These are phyloP conservation scores for Cyclanthera cordifolia DNA, from an alignment of 306 rosid species.

Conservation along the genomic window DNA sequence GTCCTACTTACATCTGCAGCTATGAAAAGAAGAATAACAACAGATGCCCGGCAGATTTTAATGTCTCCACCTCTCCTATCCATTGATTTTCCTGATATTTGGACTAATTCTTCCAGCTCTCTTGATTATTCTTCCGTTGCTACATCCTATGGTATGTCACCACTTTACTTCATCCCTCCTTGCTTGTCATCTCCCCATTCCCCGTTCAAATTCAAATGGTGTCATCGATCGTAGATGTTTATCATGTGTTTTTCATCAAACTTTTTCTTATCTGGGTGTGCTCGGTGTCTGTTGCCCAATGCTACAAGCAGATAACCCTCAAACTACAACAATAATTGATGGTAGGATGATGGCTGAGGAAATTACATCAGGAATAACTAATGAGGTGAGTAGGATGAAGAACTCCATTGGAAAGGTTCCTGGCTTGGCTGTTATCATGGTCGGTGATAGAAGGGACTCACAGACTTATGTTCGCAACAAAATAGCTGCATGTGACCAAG, in stretches of 20 bases:
- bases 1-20: slow-evolving; percentile 27
- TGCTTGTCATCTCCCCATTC: neutral
- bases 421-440: slow-evolving; percentile 79
- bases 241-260: neutral
- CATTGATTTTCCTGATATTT: slow-evolving; percentile 60
- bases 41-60: slow-evolving; percentile 31
- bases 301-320: slow-evolving; percentile 35
- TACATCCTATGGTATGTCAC: slow-evolving; percentile 30
- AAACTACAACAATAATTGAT: slow-evolving; percentile 41
- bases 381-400: slow-evolving; percentile 72
- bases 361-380: slow-evolving; percentile 49
- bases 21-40: slow-evolving; percentile 20
- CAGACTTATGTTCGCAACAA: slow-evolving; percentile 70
- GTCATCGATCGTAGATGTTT: too few species aligned
- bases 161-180: slow-evolving; percentile 1
- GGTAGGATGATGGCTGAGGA: slow-evolving; percentile 55
- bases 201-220: neutral
- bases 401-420: slow-evolving; percentile 53
- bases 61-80: slow-evolving; percentile 66
- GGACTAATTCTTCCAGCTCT: slow-evolving; percentile 35
- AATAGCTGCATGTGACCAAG: slow-evolving; percentile 74
- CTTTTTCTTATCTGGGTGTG: neutral
- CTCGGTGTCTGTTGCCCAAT: slow-evolving; percentile 9
- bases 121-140: slow-evolving; percentile 17
- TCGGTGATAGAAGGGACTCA: slow-evolving; percentile 77